Evolutionary conservation across 1,139 yeast species (phyloP), one percentile per base, ranked within the genome.

Genomic region (Kazachstania sp.): DNA sequence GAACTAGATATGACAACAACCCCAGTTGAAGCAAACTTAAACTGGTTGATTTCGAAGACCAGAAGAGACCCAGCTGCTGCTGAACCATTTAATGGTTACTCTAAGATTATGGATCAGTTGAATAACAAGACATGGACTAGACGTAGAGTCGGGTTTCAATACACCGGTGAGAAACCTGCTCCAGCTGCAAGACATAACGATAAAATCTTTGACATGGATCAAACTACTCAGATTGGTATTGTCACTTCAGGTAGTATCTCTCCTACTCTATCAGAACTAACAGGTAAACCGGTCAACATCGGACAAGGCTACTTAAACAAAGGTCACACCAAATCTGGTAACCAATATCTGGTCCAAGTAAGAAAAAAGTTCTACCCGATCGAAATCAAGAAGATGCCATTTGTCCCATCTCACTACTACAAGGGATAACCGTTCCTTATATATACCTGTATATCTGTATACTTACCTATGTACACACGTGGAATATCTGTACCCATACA

Each of bases 151-250:
- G 97, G 97, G 9, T 71, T 81, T 55, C 67, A 72, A 32, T 59
- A 63, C 44, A 66, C 72, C 16, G 78, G 85, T 15, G 77, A 75
- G 57, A 97, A 97, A 1, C 97, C 97, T 29, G 86, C 97, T 2
- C 97, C 97, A 29, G 87, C 98, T 3, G 96, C 97, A 41, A 81
- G 98, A 67, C 82, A 83, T 29, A 88, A 87, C n/a, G 73, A 79
- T 54, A 79, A 78, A 59, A 76, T 92, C 28, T 83, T 73, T 56
- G 57, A 59, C 11, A 72, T 68, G n/a, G 76, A 75, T 45, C 71
- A 73, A 45, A 69, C 70, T 20, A 73, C 71, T 44, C 71, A 73
- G 48, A 77, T 90, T 42, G 97, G 98, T 20, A 68, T 66, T 43
- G 81, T 90, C 44, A 86, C 96, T 12, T 86, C 96, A 0, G 98